These are phyloP conservation scores for Pinus albicaulis DNA, from an alignment of 75 land plant genomes.

Conservation along the genomic window DNA sequence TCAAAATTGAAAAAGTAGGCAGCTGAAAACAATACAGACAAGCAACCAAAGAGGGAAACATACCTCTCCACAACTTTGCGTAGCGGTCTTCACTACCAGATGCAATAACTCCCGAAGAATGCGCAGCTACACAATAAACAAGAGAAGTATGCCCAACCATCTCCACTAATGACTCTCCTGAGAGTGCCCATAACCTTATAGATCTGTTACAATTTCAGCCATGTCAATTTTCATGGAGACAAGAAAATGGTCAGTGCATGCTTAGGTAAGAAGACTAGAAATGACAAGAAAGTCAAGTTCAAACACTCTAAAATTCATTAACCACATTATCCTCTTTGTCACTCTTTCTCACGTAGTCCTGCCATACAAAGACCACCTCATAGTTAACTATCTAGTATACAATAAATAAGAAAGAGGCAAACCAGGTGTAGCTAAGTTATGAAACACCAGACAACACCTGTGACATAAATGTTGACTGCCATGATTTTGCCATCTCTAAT, in stretches of 20 bases:
- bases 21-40: neutral
- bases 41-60: neutral
- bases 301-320: too few relatives aligned
- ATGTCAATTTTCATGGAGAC: neutral
- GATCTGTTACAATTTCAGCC: slow-evolving; percentile 41
- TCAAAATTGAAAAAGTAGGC: neutral
- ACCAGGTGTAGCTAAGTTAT: too few relatives aligned
- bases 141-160: slow-evolving; percentile 97
- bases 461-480: neutral
- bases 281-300: neutral
- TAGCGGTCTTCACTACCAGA: slow-evolving; percentile 97
- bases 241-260: neutral
- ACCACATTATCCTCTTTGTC: neutral
- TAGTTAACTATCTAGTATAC: neutral
- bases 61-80: slow-evolving; percentile 97
- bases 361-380: neutral
- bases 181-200: slow-evolving; percentile 80
- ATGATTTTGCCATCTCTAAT: neutral
- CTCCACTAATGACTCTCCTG: slow-evolving; percentile 83
- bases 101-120: slow-evolving; percentile 78
- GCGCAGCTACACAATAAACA: slow-evolving; percentile 87
- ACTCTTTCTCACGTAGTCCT: neutral
- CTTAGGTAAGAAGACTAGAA: neutral
- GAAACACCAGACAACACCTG: neutral
- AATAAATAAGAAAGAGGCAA: neutral